phyloP scores from a whole-genome alignment of 1,139 yeast species.

The Yamadazyma kanchanaburiensis region DNA sequence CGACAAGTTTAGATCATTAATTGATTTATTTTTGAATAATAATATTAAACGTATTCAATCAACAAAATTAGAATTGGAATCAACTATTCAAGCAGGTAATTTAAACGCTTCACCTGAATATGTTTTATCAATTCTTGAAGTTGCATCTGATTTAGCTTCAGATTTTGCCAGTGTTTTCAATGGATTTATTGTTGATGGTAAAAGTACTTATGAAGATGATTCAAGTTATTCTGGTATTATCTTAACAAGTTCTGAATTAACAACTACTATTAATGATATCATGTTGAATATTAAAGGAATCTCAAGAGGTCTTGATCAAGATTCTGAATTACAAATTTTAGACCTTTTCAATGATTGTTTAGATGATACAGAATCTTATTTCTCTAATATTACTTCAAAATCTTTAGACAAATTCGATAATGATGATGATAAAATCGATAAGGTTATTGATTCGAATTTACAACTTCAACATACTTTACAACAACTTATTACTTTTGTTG shows the following conservation, averaged over 20 bases:
- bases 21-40: constrained; percentile 71
- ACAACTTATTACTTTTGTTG: constrained; percentile 52
- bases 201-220: constrained; percentile 52
- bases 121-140: constrained; percentile 66
- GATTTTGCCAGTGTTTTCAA: constrained; percentile 82
- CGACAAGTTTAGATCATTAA: constrained; percentile 50
- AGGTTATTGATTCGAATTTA: constrained; percentile 71
- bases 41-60: constrained; percentile 76
- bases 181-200: constrained; percentile 74
- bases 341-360: constrained; percentile 56
- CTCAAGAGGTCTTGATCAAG: constrained; percentile 49
- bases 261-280: constrained; percentile 63
- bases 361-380: constrained; percentile 58
- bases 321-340: constrained; percentile 52
- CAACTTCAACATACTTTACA: constrained; percentile 73
- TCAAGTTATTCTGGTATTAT: constrained; percentile 54
- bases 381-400: constrained; percentile 56
- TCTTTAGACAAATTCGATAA: constrained; percentile 45
- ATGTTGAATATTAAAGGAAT: constrained; percentile 72
- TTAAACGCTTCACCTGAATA: constrained; percentile 74
- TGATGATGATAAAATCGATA: constrained; percentile 70
- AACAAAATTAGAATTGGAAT: constrained; percentile 65
- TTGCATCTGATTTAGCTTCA: constrained; percentile 68
- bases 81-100: constrained; percentile 84
- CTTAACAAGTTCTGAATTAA: constrained; percentile 62